phyloP scores from a whole-genome alignment of 208 protist species.

The Trypanosoma lewisi region DNA sequence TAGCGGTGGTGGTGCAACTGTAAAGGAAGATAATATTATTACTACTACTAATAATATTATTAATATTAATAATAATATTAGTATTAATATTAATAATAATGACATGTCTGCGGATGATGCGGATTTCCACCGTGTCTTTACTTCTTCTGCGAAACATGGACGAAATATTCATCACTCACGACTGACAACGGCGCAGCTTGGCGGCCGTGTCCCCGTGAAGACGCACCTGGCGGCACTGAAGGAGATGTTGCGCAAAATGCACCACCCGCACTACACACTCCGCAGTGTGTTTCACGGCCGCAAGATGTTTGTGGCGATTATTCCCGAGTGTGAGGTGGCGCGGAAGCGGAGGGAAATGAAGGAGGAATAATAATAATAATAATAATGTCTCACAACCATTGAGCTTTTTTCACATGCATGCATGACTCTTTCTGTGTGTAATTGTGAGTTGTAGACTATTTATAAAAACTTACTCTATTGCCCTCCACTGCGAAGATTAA shows the following conservation, averaged over 20 bases:
- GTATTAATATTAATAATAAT: neutral
- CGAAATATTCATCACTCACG: constrained; percentile 2
- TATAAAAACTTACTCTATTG: no score
- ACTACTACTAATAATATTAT: no score
- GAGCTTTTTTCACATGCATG: constrained; percentile 1
- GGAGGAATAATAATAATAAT: neutral
- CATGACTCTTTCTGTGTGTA: no score
- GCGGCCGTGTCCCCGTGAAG: constrained; percentile 24
- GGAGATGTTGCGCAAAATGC: constrained; percentile 75
- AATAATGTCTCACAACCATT: neutral
- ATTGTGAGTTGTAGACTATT: no score
- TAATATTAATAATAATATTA: neutral
- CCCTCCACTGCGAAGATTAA: no score
- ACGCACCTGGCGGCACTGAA: constrained; percentile 41
- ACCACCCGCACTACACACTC: constrained; percentile 83
- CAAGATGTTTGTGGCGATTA: constrained; percentile 63
- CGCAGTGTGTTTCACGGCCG: constrained; percentile 62
- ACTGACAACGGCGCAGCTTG: no score
- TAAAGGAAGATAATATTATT: no score
- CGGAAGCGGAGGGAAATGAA: constrained; percentile 5
- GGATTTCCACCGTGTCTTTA: constrained; percentile 84
- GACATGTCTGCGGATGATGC: constrained; percentile 28
- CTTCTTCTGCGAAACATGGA: constrained; percentile 22
- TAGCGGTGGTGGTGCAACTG: no score
- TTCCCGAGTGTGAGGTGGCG: constrained; percentile 77